phyloP scores from a whole-genome alignment of 192 early-diverging fungal species.

The Fimicolochytrium jonesii region DNA sequence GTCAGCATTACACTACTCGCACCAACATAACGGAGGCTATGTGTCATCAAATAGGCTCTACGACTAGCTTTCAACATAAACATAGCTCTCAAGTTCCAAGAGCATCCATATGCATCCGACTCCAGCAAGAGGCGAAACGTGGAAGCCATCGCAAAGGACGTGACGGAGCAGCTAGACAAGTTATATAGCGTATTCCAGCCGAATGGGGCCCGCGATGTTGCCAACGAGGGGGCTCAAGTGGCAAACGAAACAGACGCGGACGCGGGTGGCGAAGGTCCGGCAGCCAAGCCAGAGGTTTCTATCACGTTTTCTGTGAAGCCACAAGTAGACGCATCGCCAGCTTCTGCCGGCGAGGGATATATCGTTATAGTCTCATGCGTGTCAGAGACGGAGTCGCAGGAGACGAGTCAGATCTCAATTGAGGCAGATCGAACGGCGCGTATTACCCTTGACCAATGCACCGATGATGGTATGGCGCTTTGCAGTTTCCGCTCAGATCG shows the following conservation, averaged over 20 bases:
- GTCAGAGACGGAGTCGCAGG: too few relatives aligned
- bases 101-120: neutral
- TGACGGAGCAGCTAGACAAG: neutral
- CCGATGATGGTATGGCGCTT: neutral
- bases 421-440: neutral
- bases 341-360: neutral
- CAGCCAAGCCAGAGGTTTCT: neutral
- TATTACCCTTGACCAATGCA: neutral
- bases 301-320: neutral
- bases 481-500: neutral
- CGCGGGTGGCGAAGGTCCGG: neutral
- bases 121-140: neutral
- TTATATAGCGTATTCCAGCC: neutral
- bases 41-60: neutral
- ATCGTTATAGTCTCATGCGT: too few relatives aligned
- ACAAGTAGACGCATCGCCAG: neutral
- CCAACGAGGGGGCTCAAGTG: too few relatives aligned
- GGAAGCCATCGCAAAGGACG: neutral
- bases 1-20: neutral
- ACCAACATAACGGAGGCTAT: neutral
- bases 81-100: slow-evolving; percentile 4
- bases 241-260: too few relatives aligned
- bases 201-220: too few relatives aligned
- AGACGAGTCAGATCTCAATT: neutral
- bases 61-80: neutral